Conservation (phyloP, 441 rosid species). For the Biscutella laevigata region DNA sequence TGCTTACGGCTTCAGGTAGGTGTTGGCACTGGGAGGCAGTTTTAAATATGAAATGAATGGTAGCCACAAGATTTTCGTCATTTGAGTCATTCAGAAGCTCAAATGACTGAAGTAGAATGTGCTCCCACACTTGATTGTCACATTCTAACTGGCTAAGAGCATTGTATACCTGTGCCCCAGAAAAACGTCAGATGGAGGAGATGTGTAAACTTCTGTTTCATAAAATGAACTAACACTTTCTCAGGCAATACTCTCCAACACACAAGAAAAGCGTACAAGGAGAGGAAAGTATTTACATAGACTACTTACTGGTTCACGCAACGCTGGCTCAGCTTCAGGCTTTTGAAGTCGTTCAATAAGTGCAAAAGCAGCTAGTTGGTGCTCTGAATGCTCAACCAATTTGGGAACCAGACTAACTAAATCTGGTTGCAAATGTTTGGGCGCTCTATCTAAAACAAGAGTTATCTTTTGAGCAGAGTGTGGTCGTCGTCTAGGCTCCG, state of each 20-base stretch:
- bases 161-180: constrained; percentile 57
- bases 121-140: constrained; percentile 84
- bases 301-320: constrained; percentile 72
- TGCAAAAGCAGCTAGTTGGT: constrained; percentile 77
- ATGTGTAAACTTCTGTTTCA: constrained; percentile 5
- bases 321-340: constrained; percentile 82
- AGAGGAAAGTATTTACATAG: constrained; percentile 5
- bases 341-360: constrained; percentile 81
- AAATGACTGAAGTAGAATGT: constrained; percentile 55
- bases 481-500: constrained; percentile 89
- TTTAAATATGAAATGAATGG: constrained; percentile 78
- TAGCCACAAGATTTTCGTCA: constrained; percentile 72
- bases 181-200: constrained; percentile 15
- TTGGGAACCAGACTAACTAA: constrained; percentile 86
- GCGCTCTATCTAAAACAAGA: constrained; percentile 90
- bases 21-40: constrained; percentile 88
- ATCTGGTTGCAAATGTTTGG: constrained; percentile 82
- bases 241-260: constrained; percentile 1
- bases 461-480: constrained; percentile 90
- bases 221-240: background rate
- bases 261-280: background rate
- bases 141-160: constrained; percentile 88
- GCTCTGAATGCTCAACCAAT: constrained; percentile 95
- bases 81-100: constrained; percentile 65
- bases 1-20: constrained; percentile 87